A percentile compares a stretch with the other conserved stretches of the same genome.
phyloP scores from a whole-genome alignment of 768 basidiomycete genomes.

The Suillus tomentosus region DNA sequence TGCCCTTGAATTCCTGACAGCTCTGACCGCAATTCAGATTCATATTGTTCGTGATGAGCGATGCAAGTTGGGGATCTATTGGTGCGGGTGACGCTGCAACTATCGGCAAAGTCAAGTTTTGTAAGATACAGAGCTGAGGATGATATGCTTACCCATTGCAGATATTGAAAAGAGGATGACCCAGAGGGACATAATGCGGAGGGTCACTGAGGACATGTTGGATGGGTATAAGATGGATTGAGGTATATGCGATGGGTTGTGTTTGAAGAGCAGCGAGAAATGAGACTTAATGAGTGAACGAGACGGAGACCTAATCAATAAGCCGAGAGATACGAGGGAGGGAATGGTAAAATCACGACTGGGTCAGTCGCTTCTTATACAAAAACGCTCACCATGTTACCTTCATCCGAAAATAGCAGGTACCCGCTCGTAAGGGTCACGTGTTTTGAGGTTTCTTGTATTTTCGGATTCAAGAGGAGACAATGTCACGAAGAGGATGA shows the following conservation, averaged over 20 bases:
- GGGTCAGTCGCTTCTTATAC: constrained; percentile 10
- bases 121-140: background rate
- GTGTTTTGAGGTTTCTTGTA: constrained; percentile 16
- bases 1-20: constrained; percentile 22
- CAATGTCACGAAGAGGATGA: background rate
- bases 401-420: constrained; percentile 20
- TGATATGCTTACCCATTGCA: constrained; percentile 21
- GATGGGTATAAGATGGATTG: constrained; percentile 16
- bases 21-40: constrained; percentile 27
- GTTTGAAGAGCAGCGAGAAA: background rate
- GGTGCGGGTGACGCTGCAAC: constrained; percentile 28
- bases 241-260: constrained; percentile 3
- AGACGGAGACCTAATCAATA: constrained; percentile 18
- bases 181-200: constrained; percentile 22
- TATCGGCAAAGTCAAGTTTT: constrained; percentile 11
- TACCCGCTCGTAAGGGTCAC: constrained; percentile 5
- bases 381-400: constrained; percentile 11
- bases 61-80: constrained; percentile 23
- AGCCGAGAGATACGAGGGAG: constrained; percentile 6
- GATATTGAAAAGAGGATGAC: constrained; percentile 23
- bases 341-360: background rate
- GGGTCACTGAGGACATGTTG: constrained; percentile 17
- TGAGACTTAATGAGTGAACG: constrained; percentile 1
- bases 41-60: constrained; percentile 25
- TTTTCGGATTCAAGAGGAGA: background rate